Evolutionary conservation across 176 grass and related monocot genomes (phyloP).

Genomic region (Phyllostachys edulis): DNA sequence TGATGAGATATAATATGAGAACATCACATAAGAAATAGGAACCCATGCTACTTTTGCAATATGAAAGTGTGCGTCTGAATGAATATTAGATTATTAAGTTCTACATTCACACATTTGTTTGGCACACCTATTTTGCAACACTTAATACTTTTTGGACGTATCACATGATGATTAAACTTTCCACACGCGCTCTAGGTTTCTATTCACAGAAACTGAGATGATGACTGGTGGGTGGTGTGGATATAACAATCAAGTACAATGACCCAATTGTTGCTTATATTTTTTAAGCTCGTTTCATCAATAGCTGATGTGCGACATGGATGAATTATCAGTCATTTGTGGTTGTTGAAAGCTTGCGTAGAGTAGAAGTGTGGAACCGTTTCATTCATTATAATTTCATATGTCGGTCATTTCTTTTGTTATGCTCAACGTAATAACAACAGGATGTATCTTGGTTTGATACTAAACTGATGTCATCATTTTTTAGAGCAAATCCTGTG

Average conservation of each 20-base stretch:
- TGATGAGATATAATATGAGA: not conserved
- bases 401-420: not conserved
- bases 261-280: not conserved
- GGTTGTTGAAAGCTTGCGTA: not conserved
- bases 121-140: not conserved
- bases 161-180: slow-evolving; percentile 6
- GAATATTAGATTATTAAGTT: not conserved
- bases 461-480: slow-evolving; percentile 11
- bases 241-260: not conserved
- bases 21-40: not conserved
- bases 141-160: not conserved
- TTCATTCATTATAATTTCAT: not conserved
- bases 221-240: not conserved
- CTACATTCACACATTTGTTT: slow-evolving; percentile 1
- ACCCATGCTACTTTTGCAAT: not conserved
- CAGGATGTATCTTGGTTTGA: slow-evolving; percentile 2
- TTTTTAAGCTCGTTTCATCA: not conserved
- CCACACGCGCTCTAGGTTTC: not conserved
- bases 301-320: not conserved
- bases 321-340: slow-evolving; percentile 11
- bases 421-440: not conserved
- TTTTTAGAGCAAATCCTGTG: slow-evolving; percentile 81
- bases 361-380: not conserved
- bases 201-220: not conserved
- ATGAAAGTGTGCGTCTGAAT: not conserved